Base-by-base conservation (phyloP, 2,329 filamentous ascomycete genomes). In the Alternaria ventricosa region DNA sequence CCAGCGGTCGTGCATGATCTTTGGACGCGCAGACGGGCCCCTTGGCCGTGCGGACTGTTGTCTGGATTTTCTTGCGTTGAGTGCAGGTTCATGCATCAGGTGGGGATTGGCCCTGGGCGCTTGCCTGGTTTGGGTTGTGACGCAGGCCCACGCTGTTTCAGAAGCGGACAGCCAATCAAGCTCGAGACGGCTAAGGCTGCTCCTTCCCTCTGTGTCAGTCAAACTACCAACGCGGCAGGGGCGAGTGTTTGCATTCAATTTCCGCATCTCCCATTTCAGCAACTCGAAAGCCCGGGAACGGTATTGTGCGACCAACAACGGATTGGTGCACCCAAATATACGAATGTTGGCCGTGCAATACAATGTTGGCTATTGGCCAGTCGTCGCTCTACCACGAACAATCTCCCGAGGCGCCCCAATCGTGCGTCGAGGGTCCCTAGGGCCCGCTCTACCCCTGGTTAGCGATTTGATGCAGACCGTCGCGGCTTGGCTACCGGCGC, bases 401-500 rank as follows among this genome's bases (percentile, higher is more conserved):
- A 72, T 71, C 60, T 71, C 64, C 61, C 61, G 20, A 57, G 11
- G 53, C 61, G 57, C 61, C 57, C 67, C 67, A 72, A 71, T 72
- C 47, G 61, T 53, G 64, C 63, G 30, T 63, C 56, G 44, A 61
- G 58, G 43, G 44, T 49, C 43, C 36, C 36, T 54, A 33, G 56
- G 15, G 28, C 12, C 49, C 56, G 56, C 33, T 6, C 57, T 23
- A 50, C 44, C 55, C 55, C 44, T 46, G 54, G 36, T 27, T 18
- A 23, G 44, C 30, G 30, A 49, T 45, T 30, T 50, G 55, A 49
- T 49, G 55, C 55, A 47, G 45, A 15, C 44, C 44, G 22, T 28
- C 45, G 30, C 36, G 55, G 25, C 72, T 75, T 67, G 72, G 71
- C 72, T 36, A 51, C 43, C 72, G 70, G 71, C 65, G 67, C 30